Conservation (phyloP, 2,329 filamentous ascomycete genomes). For the Aspergillus amoenus region DNA sequence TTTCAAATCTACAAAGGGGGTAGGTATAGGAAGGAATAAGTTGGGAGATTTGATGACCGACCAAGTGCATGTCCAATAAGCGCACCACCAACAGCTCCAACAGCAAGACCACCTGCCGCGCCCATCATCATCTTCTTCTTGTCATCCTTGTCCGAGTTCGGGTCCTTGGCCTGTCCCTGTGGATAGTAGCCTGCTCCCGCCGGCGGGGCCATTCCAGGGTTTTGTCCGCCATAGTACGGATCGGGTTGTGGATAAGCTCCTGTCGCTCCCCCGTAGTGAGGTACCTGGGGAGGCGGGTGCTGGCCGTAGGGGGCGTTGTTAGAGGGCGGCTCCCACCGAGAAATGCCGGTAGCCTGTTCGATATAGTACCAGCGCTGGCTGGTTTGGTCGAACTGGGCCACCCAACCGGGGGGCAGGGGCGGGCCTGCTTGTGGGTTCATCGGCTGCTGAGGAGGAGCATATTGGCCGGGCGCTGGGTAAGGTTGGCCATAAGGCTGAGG, state of each 20-base stretch:
- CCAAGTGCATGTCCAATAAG: slow-evolving; percentile 3
- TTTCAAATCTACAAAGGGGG: no score
- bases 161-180: not conserved
- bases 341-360: slow-evolving; percentile 7
- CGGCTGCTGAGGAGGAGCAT: not conserved
- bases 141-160: not conserved
- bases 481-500: not conserved
- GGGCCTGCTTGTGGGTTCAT: not conserved
- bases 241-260: not conserved
- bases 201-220: not conserved
- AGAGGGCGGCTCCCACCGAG: slow-evolving; percentile 4
- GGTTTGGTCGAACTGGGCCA: slow-evolving; percentile 5
- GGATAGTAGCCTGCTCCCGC: not conserved
- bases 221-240: not conserved
- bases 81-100: not conserved
- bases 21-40: not conserved
- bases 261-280: not conserved
- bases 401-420: slow-evolving; percentile 7
- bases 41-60: not conserved
- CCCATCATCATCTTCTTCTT: slow-evolving; percentile 3
- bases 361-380: slow-evolving; percentile 7
- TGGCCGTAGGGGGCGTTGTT: slow-evolving; percentile 1
- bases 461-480: not conserved
- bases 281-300: not conserved
- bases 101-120: slow-evolving; percentile 1